Percentiles rank a stretch among this genome's conserved stretches.
Conservation (phyloP, 768 basidiomycete genomes). For the Podaxis mareebaensis region DNA sequence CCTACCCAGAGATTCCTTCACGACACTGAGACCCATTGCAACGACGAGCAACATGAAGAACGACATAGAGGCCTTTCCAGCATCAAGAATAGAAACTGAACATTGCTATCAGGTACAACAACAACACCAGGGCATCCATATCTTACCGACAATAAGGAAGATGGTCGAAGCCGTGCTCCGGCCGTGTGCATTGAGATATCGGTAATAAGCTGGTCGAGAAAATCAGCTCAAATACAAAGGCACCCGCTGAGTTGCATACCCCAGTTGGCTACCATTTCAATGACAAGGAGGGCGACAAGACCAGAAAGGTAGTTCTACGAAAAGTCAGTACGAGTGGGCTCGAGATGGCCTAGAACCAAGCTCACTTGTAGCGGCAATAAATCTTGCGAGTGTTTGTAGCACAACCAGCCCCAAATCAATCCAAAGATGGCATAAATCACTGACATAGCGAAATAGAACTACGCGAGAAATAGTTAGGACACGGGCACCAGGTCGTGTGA, state of each 20-base stretch:
- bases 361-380: conserved; percentile 85
- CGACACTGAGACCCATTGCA: conserved; percentile 88
- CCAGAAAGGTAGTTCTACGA: conserved; percentile 87
- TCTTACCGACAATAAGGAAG: conserved; percentile 90
- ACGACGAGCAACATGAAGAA: conserved; percentile 96
- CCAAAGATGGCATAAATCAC: conserved; percentile 73
- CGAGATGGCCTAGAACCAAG: not conserved
- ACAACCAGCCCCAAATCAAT: conserved; percentile 79
- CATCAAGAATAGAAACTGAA: conserved; percentile 90
- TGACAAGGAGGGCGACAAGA: conserved; percentile 79
- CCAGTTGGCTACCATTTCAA: conserved; percentile 95
- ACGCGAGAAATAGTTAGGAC: not conserved
- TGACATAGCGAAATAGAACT: conserved; percentile 91
- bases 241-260: conserved; percentile 42
- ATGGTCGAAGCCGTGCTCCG: conserved; percentile 71
- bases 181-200: conserved; percentile 89
- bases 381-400: conserved; percentile 78
- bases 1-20: conserved; percentile 81
- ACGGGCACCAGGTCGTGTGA: not conserved
- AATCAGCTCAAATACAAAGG: conserved; percentile 13
- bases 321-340: not conserved
- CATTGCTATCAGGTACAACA: conserved; percentile 14
- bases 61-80: conserved; percentile 89
- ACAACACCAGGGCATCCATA: not conserved
- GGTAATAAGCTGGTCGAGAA: conserved; percentile 72